Evolutionary conservation across 140 eudicot genomes (phyloP).

Genomic region (Flaveria floridana): DNA sequence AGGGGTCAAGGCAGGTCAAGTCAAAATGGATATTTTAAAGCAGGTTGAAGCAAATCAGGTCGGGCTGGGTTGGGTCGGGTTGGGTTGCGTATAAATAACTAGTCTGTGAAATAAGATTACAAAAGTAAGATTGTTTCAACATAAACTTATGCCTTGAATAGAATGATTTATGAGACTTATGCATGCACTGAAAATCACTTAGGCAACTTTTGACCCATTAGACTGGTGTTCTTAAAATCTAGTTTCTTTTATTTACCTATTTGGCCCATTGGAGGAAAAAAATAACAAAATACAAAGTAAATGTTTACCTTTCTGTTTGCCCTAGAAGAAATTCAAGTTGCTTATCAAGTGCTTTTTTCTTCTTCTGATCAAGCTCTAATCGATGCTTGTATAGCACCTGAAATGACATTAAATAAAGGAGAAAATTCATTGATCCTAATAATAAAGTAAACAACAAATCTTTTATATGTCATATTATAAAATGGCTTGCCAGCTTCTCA

Average conservation of each 20-base stretch:
- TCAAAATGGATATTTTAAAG: background rate
- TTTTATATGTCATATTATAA: slow-evolving; percentile 9
- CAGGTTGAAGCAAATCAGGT: background rate
- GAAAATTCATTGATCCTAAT: slow-evolving; percentile 8
- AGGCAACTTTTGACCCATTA: background rate
- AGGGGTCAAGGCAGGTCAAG: background rate
- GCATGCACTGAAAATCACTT: background rate
- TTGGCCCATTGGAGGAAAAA: background rate
- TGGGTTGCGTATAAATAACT: background rate
- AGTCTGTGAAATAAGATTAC: background rate
- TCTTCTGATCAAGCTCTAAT: slow-evolving; percentile 84
- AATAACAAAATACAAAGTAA: background rate
- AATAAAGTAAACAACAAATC: background rate
- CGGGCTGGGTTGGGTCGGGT: background rate
- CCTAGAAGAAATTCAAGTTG: slow-evolving; percentile 95
- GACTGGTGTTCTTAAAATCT: background rate
- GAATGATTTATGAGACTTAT: background rate
- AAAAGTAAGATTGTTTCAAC: background rate
- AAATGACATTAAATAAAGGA: slow-evolving; percentile 21
- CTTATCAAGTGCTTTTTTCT: slow-evolving; percentile 90
- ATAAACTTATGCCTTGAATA: background rate
- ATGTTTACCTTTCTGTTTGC: slow-evolving; percentile 60
- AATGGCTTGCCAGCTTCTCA: slow-evolving; percentile 88
- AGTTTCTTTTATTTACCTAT: background rate
- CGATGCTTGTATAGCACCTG: slow-evolving; percentile 96